Percentiles rank a stretch among this genome's conserved stretches.
phyloP scores from a whole-genome alignment of 331 rosid species.

The Acacia concinna region DNA sequence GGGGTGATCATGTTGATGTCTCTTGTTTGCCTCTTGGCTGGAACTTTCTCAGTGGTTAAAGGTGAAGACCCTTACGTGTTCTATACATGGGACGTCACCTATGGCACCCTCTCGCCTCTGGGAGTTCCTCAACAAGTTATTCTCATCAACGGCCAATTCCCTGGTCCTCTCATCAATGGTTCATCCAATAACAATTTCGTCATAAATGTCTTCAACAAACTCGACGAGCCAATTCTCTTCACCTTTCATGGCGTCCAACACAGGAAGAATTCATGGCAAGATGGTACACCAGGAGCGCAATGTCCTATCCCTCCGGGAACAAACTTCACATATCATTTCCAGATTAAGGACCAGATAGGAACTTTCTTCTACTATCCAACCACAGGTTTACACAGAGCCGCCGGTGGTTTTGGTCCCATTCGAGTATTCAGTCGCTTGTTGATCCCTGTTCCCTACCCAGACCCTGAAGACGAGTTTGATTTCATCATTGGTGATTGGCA shows the following conservation, averaged over 20 bases:
- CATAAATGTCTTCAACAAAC: slow-evolving; percentile 7
- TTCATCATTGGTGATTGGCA: background rate
- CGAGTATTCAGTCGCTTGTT: background rate
- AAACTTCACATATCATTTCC: slow-evolving; percentile 5
- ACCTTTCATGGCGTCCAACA: background rate
- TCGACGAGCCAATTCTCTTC: slow-evolving; percentile 1
- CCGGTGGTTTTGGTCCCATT: background rate
- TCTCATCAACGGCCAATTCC: slow-evolving; percentile 8
- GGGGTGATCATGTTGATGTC: background rate
- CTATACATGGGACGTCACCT: background rate
- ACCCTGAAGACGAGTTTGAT: slow-evolving; percentile 9
- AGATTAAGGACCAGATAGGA: slow-evolving; percentile 16
- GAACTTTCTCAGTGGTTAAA: background rate
- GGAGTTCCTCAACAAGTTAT: slow-evolving; percentile 17
- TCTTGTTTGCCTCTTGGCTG: background rate
- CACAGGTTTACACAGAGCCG: background rate
- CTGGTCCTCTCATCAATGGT: background rate
- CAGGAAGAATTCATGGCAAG: slow-evolving; percentile 16
- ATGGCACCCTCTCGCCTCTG: slow-evolving; percentile 12
- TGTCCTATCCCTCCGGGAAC: slow-evolving; percentile 4
- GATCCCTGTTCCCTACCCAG: slow-evolving; percentile 9
- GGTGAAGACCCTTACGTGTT: background rate
- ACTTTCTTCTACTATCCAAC: background rate
- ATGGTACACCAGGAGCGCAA: background rate
- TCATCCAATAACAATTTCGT: slow-evolving; percentile 15